These are phyloP conservation scores for Letharia lupina DNA, from an alignment of 495 filamentous ascomycete species.

Conservation along the genomic window DNA sequence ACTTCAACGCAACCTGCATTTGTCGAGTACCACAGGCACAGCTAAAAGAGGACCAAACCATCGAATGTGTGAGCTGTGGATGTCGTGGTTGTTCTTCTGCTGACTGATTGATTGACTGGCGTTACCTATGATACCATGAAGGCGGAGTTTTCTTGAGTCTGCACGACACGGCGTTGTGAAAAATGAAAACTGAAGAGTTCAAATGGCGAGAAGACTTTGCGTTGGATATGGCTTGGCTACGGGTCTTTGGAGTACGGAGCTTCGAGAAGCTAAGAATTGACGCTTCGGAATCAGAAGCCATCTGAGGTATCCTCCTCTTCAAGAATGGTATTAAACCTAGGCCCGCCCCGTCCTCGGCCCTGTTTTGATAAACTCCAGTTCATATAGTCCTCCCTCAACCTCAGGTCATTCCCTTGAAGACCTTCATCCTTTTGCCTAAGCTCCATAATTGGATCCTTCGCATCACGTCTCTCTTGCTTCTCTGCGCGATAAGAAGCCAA, in stretches of 20 bases:
- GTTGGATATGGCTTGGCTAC: not conserved
- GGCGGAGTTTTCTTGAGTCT: not conserved
- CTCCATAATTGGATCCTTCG: constrained; percentile 14
- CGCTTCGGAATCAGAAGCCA: constrained; percentile 13
- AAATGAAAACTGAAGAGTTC: not conserved
- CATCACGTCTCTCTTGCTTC: constrained; percentile 7
- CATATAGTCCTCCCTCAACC: constrained; percentile 28
- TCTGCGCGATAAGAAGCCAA: constrained; percentile 19
- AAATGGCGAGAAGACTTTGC: not conserved
- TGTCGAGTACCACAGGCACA: constrained; percentile 91
- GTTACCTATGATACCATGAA: not conserved
- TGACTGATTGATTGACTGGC: constrained; percentile 65
- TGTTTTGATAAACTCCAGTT: constrained; percentile 32
- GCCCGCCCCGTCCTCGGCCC: constrained; percentile 26
- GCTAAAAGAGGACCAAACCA: constrained; percentile 79
- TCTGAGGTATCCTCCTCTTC: constrained; percentile 54
- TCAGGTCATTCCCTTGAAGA: constrained; percentile 18
- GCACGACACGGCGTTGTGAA: constrained; percentile 7
- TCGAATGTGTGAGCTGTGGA: constrained; percentile 94
- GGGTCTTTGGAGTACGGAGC: not conserved
- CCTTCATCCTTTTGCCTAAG: not conserved
- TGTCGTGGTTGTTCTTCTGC: constrained; percentile 84
- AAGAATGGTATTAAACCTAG: constrained; percentile 48
- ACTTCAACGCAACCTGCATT: constrained; percentile 96
- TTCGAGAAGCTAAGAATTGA: not conserved